Base-by-base conservation (phyloP, 2,329 filamentous ascomycete genomes). In the Colletotrichum aenigma region DNA sequence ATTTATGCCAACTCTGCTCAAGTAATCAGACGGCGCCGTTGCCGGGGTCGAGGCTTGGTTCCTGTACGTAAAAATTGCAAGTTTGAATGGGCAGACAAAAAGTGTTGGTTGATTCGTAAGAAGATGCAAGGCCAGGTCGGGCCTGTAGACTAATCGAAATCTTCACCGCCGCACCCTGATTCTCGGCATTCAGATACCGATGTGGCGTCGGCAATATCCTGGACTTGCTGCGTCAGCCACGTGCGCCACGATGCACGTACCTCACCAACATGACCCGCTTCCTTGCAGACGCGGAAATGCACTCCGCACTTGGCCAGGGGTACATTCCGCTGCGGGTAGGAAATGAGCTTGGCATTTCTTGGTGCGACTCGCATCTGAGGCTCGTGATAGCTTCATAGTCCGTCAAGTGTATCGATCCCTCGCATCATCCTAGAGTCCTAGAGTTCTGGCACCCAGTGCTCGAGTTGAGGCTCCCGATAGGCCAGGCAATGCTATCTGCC, bases 121-220 rank as follows among this genome's bases (percentile, higher is more conserved):
- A 52, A 52, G 2, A 21, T 21, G 10, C 43, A 13, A 52, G n/a
- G 43, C 43, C n/a, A 52, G n/a, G 26, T 21, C 26, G 64, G 32
- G 21, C 43, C 34, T 5, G 34, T n/a, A 8, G 36, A 64, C 13
- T 36, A 55, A 26, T 34, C 21, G 43, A 56, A 64, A 36, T 58
- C 48, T 36, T 70, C 56, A 64, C 21, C 56, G 58, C 21, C 56
- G 43, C 21, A 56, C 48, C 16, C 26, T 30, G 36, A 7, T 52
- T 4, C 16, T 75, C 73, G 73, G 73, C 70, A 64, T 64, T 74
- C 58, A 73, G 21, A 16, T 12, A n/a, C 15, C n/a, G 8, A 24
- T 60, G 73, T 68, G 73, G 73, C 73, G 64, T 48, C 24, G 12
- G 6, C 58, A 62, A 75, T 68, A 56, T 58, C 69, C 73, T 71